Evolutionary conservation across 169 alveolate genomes (phyloP), one percentile per base, ranked within the genome.

Genomic region (Condylostoma magnum): DNA sequence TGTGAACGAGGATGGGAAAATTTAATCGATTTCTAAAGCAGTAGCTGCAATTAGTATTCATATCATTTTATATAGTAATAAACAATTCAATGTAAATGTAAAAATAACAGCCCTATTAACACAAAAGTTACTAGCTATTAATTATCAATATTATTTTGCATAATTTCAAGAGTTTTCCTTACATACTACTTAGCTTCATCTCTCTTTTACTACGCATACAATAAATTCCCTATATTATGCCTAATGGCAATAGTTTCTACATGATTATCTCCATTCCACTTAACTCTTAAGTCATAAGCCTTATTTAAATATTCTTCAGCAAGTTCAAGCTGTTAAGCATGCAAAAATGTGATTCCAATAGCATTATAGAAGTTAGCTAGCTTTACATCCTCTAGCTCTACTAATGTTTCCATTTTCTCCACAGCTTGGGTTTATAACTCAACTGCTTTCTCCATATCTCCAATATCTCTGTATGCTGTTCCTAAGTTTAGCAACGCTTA

Each of bases 241-340:
- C 85, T 76, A 4, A 27, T 25, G 18, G 83, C 79, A 18, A 82
- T 43, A n/a, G 83, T 48, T 12, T 82, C 89, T 3, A 85, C 85
- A 46, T 82, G 89, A 8, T n/a, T 44, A 50, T 58, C 76, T 18
- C 89, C 89, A 6, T 53, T 10, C 56, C 47, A n/a, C 27, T 58
- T 37, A 46, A 63, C 79, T 50, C 89, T 55, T 15, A 82, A 28
- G 12, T 52, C 48, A 2, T 76, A 50, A 25, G 85, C 57, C 31
- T 85, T 51, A 30, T 15, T 10, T 46, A 66, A 22, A 33, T 18
- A 46, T 47, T 66, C 27, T 25, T 46, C 63, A 1, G 75, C 58
- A 46, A 27, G 44, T 0, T 46, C 63, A 47, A 44, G 36, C 25
- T 66, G 50, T 46, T 22, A 8, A 1, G 12, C n/a, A 10, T 15